Conservation (phyloP, 106 monocot species). For the Apostasia shenzhenica region DNA sequence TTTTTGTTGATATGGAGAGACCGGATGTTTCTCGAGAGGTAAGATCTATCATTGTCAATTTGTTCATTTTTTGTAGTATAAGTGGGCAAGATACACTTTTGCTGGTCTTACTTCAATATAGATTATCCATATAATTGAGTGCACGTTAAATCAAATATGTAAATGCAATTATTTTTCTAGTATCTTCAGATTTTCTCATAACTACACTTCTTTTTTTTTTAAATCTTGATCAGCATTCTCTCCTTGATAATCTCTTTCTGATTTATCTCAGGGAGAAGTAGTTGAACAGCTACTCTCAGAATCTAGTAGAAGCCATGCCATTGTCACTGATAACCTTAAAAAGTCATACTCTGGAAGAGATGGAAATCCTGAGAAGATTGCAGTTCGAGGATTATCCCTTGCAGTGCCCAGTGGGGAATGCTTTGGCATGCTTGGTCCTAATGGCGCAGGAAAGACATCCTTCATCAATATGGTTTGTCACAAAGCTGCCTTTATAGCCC, state of each 20-base stretch:
- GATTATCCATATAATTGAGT: no score
- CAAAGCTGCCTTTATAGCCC: not conserved
- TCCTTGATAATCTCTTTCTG: not conserved
- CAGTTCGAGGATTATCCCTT: conserved; percentile 74
- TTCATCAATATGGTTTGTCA: conserved; percentile 75
- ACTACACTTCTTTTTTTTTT: not conserved
- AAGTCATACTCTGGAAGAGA: conserved; percentile 69
- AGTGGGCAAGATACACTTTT: no score
- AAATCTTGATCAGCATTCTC: not conserved
- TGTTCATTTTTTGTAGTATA: not conserved
- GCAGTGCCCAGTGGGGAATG: conserved; percentile 79
- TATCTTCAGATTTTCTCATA: no score
- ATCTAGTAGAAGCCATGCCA: conserved; percentile 32
- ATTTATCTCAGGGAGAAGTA: conserved; percentile 42
- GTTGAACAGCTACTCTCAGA: conserved; percentile 57
- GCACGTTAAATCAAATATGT: no score
- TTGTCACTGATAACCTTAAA: conserved; percentile 65
- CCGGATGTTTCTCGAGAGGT: conserved; percentile 66
- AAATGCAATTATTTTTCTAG: no score
- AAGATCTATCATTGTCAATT: conserved; percentile 13
- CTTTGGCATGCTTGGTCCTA: conserved; percentile 92
- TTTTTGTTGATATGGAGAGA: conserved; percentile 59
- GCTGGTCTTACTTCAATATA: no score
- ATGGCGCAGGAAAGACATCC: conserved; percentile 89
- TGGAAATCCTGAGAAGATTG: conserved; percentile 75